A percentile compares a stretch with the other conserved stretches of the same genome.
Conservation (phyloP, 768 basidiomycete genomes). For the Calvatia gigantea region DNA sequence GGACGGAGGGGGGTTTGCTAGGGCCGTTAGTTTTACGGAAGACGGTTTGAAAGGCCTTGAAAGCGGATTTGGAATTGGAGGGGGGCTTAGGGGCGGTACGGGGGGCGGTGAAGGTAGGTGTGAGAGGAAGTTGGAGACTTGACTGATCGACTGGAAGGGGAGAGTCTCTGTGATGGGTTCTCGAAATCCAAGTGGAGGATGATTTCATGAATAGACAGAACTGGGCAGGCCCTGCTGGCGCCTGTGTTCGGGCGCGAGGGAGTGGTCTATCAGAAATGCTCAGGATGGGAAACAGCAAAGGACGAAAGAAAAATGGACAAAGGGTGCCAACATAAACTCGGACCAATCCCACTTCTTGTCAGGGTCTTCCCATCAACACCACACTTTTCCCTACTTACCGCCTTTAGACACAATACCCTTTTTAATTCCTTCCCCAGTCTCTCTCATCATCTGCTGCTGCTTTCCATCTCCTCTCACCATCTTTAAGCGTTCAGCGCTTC, state of each 20-base stretch:
- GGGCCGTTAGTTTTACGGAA: constrained; percentile 45
- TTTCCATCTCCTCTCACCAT: not conserved
- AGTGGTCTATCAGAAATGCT: not conserved
- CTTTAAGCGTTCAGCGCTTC: not conserved
- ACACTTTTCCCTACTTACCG: not conserved
- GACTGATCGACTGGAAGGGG: constrained; percentile 26
- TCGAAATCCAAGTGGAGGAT: constrained; percentile 36
- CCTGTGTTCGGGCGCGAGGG: not conserved
- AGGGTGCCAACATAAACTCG: not conserved
- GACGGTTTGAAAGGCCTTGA: constrained; percentile 48
- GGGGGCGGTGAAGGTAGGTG: constrained; percentile 40
- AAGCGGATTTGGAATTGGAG: constrained; percentile 22
- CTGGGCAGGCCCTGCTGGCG: not conserved
- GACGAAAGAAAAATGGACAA: constrained; percentile 1
- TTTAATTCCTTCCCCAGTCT: not conserved
- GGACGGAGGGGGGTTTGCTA: constrained; percentile 40
- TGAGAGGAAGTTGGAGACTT: constrained; percentile 34
- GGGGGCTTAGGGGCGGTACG: constrained; percentile 36
- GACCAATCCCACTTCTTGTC: not conserved
- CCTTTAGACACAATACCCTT: not conserved
- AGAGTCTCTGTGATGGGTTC: constrained; percentile 35
- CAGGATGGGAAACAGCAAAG: not conserved
- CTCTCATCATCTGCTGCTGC: not conserved
- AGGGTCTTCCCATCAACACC: constrained; percentile 4
- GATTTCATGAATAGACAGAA: constrained; percentile 34